Evolutionary conservation across 805 yeast genomes (phyloP).

Genomic region (Lachancea sp.): DNA sequence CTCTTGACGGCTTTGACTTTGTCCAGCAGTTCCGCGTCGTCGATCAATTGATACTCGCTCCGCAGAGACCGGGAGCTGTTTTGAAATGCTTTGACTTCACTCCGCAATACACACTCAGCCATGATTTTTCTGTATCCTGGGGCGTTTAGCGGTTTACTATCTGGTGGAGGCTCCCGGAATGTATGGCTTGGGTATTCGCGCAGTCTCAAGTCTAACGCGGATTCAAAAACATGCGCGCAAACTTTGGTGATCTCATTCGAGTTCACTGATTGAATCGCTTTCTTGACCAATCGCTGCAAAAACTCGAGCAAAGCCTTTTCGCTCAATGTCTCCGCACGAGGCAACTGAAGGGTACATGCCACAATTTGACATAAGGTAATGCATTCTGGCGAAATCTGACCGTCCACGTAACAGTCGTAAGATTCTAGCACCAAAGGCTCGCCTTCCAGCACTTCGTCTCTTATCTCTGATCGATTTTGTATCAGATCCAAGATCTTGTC

Average conservation of each 20-base stretch:
- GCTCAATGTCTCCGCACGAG: constrained; percentile 19
- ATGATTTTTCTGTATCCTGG: constrained; percentile 34
- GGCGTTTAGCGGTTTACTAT: constrained; percentile 13
- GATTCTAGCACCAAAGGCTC: constrained; percentile 44
- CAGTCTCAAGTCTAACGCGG: constrained; percentile 27
- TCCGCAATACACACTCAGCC: constrained; percentile 50
- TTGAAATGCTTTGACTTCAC: constrained; percentile 49
- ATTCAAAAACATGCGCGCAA: constrained; percentile 26
- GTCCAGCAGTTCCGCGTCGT: constrained; percentile 53
- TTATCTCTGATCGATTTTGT: constrained; percentile 21
- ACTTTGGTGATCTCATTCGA: constrained; percentile 41
- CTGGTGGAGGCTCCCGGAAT: constrained; percentile 21
- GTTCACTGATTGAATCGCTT: constrained; percentile 56
- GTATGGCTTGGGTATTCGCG: constrained; percentile 43
- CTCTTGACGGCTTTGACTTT: constrained; percentile 50
- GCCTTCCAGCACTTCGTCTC: constrained; percentile 34
- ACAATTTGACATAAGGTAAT: constrained; percentile 48
- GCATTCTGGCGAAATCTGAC: constrained; percentile 56
- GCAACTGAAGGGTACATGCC: constrained; percentile 33
- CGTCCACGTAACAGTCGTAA: constrained; percentile 55
- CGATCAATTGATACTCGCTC: constrained; percentile 39
- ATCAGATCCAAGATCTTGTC: constrained; percentile 31
- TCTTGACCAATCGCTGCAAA: constrained; percentile 48
- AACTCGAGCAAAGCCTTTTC: constrained; percentile 23
- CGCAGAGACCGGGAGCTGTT: constrained; percentile 30